Evolutionary conservation across 352 stramenopile genomes (phyloP).

Genomic region (Phytophthora cajani): DNA sequence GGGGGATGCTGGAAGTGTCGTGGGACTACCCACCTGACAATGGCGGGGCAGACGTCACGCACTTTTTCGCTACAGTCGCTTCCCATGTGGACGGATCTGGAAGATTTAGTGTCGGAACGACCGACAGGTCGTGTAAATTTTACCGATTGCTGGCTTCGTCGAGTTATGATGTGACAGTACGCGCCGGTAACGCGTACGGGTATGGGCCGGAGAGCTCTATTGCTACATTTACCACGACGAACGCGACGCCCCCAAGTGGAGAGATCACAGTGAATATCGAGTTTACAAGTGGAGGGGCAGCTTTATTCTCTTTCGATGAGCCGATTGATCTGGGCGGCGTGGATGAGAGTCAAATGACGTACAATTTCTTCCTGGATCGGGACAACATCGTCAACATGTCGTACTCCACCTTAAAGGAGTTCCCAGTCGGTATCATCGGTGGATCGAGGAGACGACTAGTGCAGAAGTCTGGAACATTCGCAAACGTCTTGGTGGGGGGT

Average conservation of each 20-base stretch:
- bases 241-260: slow-evolving; percentile 38
- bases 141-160: slow-evolving; percentile 42
- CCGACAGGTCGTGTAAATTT: slow-evolving; percentile 38
- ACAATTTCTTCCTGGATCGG: slow-evolving; percentile 55
- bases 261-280: slow-evolving; percentile 38
- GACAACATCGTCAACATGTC: slow-evolving; percentile 48
- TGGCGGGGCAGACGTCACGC: slow-evolving; percentile 38
- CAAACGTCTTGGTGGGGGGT: slow-evolving; percentile 39
- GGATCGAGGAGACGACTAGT: slow-evolving; percentile 26
- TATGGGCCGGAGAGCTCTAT: slow-evolving; percentile 40
- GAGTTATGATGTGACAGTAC: slow-evolving; percentile 57
- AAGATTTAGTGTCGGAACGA: slow-evolving; percentile 16
- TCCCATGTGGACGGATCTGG: slow-evolving; percentile 41
- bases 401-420: slow-evolving; percentile 30
- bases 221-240: slow-evolving; percentile 40
- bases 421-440: not conserved
- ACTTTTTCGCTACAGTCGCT: slow-evolving; percentile 41
- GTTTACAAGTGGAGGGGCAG: slow-evolving; percentile 52
- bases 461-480: slow-evolving; percentile 3
- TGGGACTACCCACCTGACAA: slow-evolving; percentile 54
- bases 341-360: slow-evolving; percentile 42
- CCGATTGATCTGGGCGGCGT: slow-evolving; percentile 61
- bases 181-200: slow-evolving; percentile 49
- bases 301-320: slow-evolving; percentile 56
- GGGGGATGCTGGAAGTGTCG: slow-evolving; percentile 53